A percentile compares a stretch with the other conserved stretches of the same genome.
These are phyloP conservation scores for Stagonosporopsis tanaceti DNA, from an alignment of 2,329 filamentous ascomycete species.

Conservation along the genomic window DNA sequence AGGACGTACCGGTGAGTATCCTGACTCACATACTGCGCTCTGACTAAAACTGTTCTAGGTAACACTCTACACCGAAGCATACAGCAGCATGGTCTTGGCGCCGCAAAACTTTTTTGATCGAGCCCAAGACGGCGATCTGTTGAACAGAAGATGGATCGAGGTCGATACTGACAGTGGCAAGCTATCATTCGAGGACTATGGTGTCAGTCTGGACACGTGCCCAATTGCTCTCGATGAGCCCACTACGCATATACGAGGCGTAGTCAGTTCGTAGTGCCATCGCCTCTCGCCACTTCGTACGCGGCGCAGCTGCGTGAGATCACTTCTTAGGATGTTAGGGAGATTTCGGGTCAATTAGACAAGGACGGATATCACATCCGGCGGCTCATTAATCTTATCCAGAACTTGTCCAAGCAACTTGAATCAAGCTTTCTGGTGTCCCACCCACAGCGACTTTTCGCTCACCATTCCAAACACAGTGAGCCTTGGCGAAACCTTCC, in stretches of 20 bases:
- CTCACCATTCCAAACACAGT: neutral
- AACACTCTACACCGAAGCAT: constrained; percentile 32
- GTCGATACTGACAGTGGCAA: constrained; percentile 21
- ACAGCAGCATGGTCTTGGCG: constrained; percentile 29
- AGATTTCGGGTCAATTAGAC: neutral
- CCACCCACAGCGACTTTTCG: neutral
- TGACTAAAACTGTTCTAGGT: constrained; percentile 11
- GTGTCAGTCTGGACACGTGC: constrained; percentile 26
- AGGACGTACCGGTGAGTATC: constrained; percentile 11
- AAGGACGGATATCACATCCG: neutral
- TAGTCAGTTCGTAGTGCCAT: constrained; percentile 3
- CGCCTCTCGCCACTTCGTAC: neutral
- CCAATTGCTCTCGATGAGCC: constrained; percentile 23
- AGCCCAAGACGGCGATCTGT: constrained; percentile 30
- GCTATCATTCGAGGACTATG: constrained; percentile 28
- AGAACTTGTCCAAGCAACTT: constrained; percentile 5
- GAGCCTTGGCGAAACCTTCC: neutral
- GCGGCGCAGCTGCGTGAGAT: neutral
- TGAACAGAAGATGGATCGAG: constrained; percentile 31
- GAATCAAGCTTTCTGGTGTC: neutral
- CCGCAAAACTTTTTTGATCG: constrained; percentile 36
- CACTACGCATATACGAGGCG: constrained; percentile 15
- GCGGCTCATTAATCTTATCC: neutral
- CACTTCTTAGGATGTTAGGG: neutral
- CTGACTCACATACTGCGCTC: neutral